Evolutionary conservation across 192 early-diverging fungal genomes (phyloP), one percentile per base, ranked within the genome.

Genomic region (Allomyces macrogynus): DNA sequence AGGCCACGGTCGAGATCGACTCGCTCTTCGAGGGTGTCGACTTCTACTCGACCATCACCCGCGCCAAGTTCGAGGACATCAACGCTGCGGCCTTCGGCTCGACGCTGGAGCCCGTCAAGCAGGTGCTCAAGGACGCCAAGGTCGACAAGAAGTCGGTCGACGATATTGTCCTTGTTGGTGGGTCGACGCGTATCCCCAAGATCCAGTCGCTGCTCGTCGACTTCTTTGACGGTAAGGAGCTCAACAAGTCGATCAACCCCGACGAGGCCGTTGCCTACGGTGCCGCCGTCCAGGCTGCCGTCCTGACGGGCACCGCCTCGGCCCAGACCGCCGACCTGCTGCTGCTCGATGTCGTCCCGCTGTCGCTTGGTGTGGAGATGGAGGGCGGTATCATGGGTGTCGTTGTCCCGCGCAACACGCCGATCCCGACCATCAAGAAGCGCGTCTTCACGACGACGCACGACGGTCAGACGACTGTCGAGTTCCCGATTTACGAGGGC

Each of bases 261-360:
- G 91, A 93, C 79, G 93, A 95, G 77, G 89, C 89, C 60, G 90
- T 94, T 44, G 91, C 90, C 65, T 89, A 90, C 73, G 91, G 91
- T 75, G 89, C 91, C 64, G 91, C 89, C 62, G 88, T 93, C 54
- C 89, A 91, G 82, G 91, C 80, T 26, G 88, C 83, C 25, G 80
- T 92, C 67, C 78, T 92, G 49, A 82, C 83, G 60, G 80, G 79
- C 73, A 80, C 81, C 62, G 49, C 49, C 20, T 57, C 49, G 49
- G 49, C 49, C 63, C 76, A 77, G 80, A 77, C 73, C 70, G 78
- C 84, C 66, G 84, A 88, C 68, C 75, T 91, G 64, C 78, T 91
- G 62, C 80, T 91, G 60, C 81, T 91, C 68, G 89, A 91, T 73
- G 89, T 91, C 43, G 83, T 85, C 24, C 89, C 89, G 40, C 81